A percentile compares a stretch with the other conserved stretches of the same genome.
Conservation (phyloP, 257 asterid genomes). For the Nicotiana benthamiana region DNA sequence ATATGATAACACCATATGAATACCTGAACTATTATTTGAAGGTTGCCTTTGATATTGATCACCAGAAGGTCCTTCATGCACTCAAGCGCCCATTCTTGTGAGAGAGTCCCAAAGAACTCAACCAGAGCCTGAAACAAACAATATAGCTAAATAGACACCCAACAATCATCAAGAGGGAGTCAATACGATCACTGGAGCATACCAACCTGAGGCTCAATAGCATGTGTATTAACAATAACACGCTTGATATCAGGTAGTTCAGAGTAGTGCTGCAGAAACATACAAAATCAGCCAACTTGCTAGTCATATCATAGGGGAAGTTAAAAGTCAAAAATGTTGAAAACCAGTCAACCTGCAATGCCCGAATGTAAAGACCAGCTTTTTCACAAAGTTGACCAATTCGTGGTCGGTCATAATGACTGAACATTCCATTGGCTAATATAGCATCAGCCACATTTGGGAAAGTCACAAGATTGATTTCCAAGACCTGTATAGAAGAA, state of each 20-base stretch:
- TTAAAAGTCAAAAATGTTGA: not conserved
- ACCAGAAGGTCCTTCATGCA: conserved; percentile 93
- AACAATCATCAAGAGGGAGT: not conserved
- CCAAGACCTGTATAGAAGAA: conserved; percentile 63
- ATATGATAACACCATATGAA: not conserved
- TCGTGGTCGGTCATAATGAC: conserved; percentile 96
- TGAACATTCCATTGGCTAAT: conserved; percentile 97
- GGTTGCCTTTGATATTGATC: conserved; percentile 89
- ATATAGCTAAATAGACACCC: conserved; percentile 12
- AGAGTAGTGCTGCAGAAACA: conserved; percentile 68
- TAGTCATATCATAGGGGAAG: not conserved
- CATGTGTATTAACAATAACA: conserved; percentile 97
- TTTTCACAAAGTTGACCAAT: conserved; percentile 95
- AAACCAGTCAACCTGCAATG: conserved; percentile 64
- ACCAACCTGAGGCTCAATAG: conserved; percentile 97
- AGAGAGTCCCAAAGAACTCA: conserved; percentile 88
- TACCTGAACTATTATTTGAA: conserved; percentile 98
- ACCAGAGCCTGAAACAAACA: conserved; percentile 65
- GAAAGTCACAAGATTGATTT: conserved; percentile 88
- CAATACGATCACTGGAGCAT: not conserved
- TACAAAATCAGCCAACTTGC: not conserved
- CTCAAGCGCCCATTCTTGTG: conserved; percentile 92
- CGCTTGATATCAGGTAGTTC: conserved; percentile 98
- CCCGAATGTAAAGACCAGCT: conserved; percentile 93
- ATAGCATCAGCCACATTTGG: conserved; percentile 99